Base-by-base conservation (phyloP, 1,284 basidiomycete species). In the Malassezia arunalokei region DNA sequence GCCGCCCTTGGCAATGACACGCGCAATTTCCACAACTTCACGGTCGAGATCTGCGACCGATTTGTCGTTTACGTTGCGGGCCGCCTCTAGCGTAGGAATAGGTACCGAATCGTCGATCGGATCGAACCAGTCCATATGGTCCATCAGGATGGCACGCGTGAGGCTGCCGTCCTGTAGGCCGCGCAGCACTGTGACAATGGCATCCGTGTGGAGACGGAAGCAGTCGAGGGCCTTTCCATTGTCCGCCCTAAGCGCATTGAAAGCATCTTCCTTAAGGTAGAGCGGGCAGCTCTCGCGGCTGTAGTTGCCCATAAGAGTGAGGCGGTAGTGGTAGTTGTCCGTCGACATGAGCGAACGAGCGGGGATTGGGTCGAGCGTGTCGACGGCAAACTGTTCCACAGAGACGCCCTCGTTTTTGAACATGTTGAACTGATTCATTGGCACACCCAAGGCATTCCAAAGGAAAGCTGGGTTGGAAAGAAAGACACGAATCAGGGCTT, bases 381-480 rank as follows among this genome's bases (percentile, higher is more conserved):
- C 70, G 54, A 67, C 63, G 28, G 68, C 70, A 43, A 68, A 73
- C 49, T 73, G 70, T 51, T 69, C 68, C 1, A 60, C 59, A 9
- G 77, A 76, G 33, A 11, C 11, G 3, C 83, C 82, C 62, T 86
- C 84, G 78, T 81, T 64, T 40, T 83, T 69, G 68, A 86, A 78
- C 76, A 82, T 82, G 63, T 79, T 77, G 66, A 82, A 79, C 75
- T 87, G 85, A 69, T 85, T 85, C 62, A 78, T 76, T 2, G 85
- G 85, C 1, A 87, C 84, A 31, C 85, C 85, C 12, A 87, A 76
- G 0, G 85, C 84, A 63, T 86, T 86, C 86, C 86, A 88, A 57
- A 84, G 82, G 73, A 88, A 87, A 2, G 64, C 62, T 5, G 69
- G 72, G 59, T 74, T 75, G 31, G 71, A 65, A 43, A 86, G 75